phyloP scores from a whole-genome alignment of 257 asterid genomes.

The Nicotiana undulata region DNA sequence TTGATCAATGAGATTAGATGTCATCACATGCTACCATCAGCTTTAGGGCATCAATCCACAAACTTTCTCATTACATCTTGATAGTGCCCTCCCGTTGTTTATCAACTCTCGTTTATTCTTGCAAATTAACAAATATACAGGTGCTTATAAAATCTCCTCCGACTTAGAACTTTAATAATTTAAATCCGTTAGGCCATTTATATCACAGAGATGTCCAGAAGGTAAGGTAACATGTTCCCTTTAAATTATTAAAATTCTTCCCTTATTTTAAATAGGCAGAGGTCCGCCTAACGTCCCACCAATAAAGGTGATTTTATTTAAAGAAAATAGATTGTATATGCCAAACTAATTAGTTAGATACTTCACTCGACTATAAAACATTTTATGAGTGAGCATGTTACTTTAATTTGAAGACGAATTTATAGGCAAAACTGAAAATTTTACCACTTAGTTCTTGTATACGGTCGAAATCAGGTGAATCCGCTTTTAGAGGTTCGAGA shows the following conservation, averaged over 20 bases:
- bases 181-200: too few relatives aligned
- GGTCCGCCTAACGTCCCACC: neutral
- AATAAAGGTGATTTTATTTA: neutral
- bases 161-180: too few relatives aligned
- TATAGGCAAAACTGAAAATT: neutral
- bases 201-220: too few relatives aligned
- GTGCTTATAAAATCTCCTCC: too few relatives aligned
- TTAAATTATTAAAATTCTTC: neutral
- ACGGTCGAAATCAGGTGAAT: too few relatives aligned
- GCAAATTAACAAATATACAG: too few relatives aligned
- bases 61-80: neutral
- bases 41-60: neutral
- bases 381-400: neutral
- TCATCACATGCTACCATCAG: neutral
- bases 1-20: neutral
- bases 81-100: neutral
- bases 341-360: neutral
- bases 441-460: neutral
- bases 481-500: too few relatives aligned
- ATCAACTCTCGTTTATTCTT: too few relatives aligned
- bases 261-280: neutral
- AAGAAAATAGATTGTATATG: too few relatives aligned
- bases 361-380: neutral
- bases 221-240: too few relatives aligned
- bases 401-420: neutral